phyloP scores from a whole-genome alignment of 2,329 filamentous ascomycete genomes.

The Cladosporium halotolerans region DNA sequence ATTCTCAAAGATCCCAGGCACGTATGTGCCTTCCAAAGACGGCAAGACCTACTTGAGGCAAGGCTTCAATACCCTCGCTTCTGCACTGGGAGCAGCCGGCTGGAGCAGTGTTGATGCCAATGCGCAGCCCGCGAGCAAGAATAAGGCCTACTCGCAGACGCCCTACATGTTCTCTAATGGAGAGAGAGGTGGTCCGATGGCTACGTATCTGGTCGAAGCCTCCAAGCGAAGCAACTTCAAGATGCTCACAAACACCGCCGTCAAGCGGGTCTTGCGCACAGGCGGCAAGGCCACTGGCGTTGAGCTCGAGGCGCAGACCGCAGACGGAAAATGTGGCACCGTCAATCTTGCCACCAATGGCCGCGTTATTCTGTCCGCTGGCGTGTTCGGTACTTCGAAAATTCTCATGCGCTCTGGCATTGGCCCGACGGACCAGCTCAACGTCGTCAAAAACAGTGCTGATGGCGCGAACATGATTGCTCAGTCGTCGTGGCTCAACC shows the following conservation, averaged over 20 bases:
- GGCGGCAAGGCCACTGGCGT: constrained; percentile 59
- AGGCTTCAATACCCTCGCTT: constrained; percentile 55
- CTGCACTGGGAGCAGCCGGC: constrained; percentile 52
- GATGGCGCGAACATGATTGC: constrained; percentile 41
- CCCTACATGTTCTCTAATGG: constrained; percentile 62
- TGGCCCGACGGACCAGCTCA: constrained; percentile 50
- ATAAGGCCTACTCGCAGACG: constrained; percentile 57
- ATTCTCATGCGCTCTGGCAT: constrained; percentile 65
- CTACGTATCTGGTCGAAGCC: constrained; percentile 62
- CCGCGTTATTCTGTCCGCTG: constrained; percentile 60
- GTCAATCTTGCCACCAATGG: constrained; percentile 56
- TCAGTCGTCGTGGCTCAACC: constrained; percentile 43
- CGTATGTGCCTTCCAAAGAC: constrained; percentile 59
- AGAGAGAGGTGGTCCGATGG: constrained; percentile 63
- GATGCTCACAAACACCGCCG: constrained; percentile 59
- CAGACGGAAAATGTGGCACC: constrained; percentile 52
- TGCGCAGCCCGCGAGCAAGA: constrained; percentile 55
- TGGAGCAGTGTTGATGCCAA: constrained; percentile 61
- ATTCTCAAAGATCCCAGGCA: constrained; percentile 64
- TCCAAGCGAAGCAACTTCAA: constrained; percentile 57
- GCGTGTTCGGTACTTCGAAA: constrained; percentile 62
- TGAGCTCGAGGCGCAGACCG: constrained; percentile 53
- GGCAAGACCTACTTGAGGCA: constrained; percentile 57
- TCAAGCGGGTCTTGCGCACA: constrained; percentile 57
- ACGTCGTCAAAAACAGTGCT: constrained; percentile 40